Evolutionary conservation across 805 yeast species (phyloP).

Genomic region (Torulaspora delbrueckii): DNA sequence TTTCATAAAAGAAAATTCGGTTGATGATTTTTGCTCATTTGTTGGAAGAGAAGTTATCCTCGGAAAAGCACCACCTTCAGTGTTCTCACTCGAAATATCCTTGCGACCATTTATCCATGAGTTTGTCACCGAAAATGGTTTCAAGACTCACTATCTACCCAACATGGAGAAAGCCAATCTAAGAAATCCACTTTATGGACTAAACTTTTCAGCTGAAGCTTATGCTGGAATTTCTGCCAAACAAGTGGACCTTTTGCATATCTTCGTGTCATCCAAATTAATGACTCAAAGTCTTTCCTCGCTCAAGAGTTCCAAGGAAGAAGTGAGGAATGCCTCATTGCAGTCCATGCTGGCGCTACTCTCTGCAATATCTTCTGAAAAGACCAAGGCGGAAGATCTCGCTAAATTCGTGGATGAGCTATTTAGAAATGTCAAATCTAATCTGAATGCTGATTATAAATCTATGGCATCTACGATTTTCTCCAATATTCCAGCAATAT

Average conservation of each 20-base stretch:
- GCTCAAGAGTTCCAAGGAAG: slow-evolving; percentile 65
- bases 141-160: slow-evolving; percentile 46
- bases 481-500: slow-evolving; percentile 27
- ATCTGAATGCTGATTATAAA: slow-evolving; percentile 64
- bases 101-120: slow-evolving; percentile 43
- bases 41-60: slow-evolving; percentile 42
- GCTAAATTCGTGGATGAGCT: slow-evolving; percentile 47
- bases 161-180: slow-evolving; percentile 67
- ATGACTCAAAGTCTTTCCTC: slow-evolving; percentile 48
- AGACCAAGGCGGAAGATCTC: slow-evolving; percentile 30
- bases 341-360: slow-evolving; percentile 33
- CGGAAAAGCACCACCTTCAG: slow-evolving; percentile 42
- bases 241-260: slow-evolving; percentile 41
- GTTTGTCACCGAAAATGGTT: slow-evolving; percentile 38
- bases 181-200: slow-evolving; percentile 70
- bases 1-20: slow-evolving; percentile 19
- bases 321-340: slow-evolving; percentile 50
- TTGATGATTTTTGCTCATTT: slow-evolving; percentile 21
- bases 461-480: slow-evolving; percentile 46
- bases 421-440: slow-evolving; percentile 52
- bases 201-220: slow-evolving; percentile 52
- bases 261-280: slow-evolving; percentile 44
- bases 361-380: slow-evolving; percentile 18
- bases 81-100: slow-evolving; percentile 40
- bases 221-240: slow-evolving; percentile 28